Conservation (phyloP, 257 asterid species). For the Fraxinus pennsylvanica region DNA sequence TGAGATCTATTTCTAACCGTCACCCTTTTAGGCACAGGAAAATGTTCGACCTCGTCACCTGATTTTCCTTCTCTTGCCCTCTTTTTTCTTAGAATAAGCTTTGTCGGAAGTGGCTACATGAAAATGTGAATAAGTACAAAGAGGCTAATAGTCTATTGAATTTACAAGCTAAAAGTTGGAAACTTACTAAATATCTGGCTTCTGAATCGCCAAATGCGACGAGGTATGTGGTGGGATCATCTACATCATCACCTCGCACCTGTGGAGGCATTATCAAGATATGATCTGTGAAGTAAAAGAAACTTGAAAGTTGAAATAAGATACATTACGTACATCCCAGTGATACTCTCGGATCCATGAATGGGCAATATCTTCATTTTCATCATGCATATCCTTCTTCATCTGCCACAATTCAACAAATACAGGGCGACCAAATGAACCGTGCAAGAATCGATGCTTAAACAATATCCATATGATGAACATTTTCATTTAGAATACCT, state of each 20-base stretch:
- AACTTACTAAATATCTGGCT: slow-evolving; percentile 49
- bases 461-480: not conserved
- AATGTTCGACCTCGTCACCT: slow-evolving; percentile 69
- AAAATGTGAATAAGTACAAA: slow-evolving; percentile 10
- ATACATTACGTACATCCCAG: slow-evolving; percentile 72
- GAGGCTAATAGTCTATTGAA: not conserved
- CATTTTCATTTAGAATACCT: slow-evolving; percentile 35
- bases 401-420: slow-evolving; percentile 59
- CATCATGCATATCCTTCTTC: slow-evolving; percentile 84
- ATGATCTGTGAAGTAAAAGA: slow-evolving; percentile 26
- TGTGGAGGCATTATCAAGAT: slow-evolving; percentile 35
- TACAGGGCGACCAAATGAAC: slow-evolving; percentile 15
- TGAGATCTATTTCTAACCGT: slow-evolving; percentile 69
- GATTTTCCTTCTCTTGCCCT: slow-evolving; percentile 86
- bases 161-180: slow-evolving; percentile 14
- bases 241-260: slow-evolving; percentile 65
- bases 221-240: slow-evolving; percentile 72
- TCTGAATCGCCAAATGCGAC: slow-evolving; percentile 48
- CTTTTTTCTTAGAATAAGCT: slow-evolving; percentile 68
- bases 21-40: slow-evolving; percentile 71
- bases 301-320: not conserved
- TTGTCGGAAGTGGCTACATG: slow-evolving; percentile 42
- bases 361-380: slow-evolving; percentile 77
- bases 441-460: slow-evolving; percentile 26
- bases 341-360: slow-evolving; percentile 95